Evolutionary conservation across 176 grass and related monocot species (phyloP).

Genomic region (Zea mays): Zm-B73-REFERENCE-NAM-5.0 NC_050099.1:247474501-247475000

Average conservation of each 20-base stretch:
- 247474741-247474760: neutral
- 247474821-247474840: neutral
- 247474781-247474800: neutral
- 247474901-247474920: neutral
- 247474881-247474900: neutral
- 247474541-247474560: slow-evolving; percentile 98
- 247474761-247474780: neutral
- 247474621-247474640: slow-evolving; percentile 50
- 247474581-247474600: slow-evolving; percentile 92
- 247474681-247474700: slow-evolving; percentile 16
- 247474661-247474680: slow-evolving; percentile 16
- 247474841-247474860: neutral
- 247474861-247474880: neutral
- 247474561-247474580: slow-evolving; percentile 92
- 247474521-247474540: slow-evolving; percentile 90
- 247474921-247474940: neutral
- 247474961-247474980: neutral
- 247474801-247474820: neutral
- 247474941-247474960: slow-evolving; percentile 1
- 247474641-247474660: slow-evolving; percentile 26
- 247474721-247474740: slow-evolving; percentile 11
- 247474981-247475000: slow-evolving; percentile 16
- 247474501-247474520: slow-evolving; percentile 89
- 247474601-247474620: slow-evolving; percentile 97
- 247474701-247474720: neutral